Base-by-base conservation (phyloP, 257 asterid species). In the Lycium ferocissimum region DNA sequence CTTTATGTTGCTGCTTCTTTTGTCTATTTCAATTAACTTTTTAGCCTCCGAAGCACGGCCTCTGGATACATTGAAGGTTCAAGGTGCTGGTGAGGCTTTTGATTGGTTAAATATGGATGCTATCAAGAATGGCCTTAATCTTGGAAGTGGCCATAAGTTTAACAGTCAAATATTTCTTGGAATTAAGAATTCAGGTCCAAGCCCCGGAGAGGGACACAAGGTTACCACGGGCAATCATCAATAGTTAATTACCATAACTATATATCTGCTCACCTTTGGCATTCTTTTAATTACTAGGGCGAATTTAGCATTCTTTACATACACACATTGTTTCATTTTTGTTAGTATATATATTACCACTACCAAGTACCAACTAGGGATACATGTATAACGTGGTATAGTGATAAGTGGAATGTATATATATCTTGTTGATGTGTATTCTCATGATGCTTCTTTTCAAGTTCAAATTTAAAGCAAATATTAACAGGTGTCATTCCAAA, bases 141-240 rank as follows among this genome's bases (percentile, higher is more conserved):
- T 72, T 72, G 88, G 71, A 17, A 67, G 9, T 33, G 83, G 83
- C 20, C 83, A 72, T 58, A 73, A n/a, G 45, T 49, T 67, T 81
- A 61, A 82, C 57, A 51, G 38, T 61, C 78, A 63, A 35, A 67
- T 75, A 37, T 75, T 35, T 83, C 69, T 73, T 0, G 86, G 84
- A 22, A 62, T 85, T 3, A 89, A 89, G 84, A 79, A 86, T 3
- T 89, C 92, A 0, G 89, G 89, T 18, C 90, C 92, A 8, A 91
- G 89, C 73, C 86, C 88, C 1, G 91, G 90, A 4, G 86, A 51
- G 4, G 91, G 88, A 11, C 91, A 88, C 78, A 56, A 47, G 14
- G 70, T 11, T 6, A 75, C 79, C 26, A 84, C 85, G 7, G 81
- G 49, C 6, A 53, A 40, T 78, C 87, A 75, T 49, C 62, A 49